Base-by-base conservation (phyloP, 2,329 filamentous ascomycete genomes). In the Catunica adiposa region DNA sequence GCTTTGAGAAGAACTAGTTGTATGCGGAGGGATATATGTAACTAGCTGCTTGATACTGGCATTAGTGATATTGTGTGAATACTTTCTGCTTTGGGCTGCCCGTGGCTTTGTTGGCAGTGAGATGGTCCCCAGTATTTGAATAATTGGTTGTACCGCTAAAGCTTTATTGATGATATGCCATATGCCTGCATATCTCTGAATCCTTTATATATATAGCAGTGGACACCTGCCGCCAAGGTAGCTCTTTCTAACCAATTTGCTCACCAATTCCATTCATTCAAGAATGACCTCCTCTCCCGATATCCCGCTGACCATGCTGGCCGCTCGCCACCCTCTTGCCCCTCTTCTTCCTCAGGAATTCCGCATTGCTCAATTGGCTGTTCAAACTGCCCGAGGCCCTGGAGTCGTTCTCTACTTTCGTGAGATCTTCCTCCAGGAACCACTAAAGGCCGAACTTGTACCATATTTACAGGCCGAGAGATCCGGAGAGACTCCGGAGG, bases 401-500 rank as follows among this genome's bases (percentile, higher is more conserved):
- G 47, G 38, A 15, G 37, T 31, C 25, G 61, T 76, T 38, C 59
- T 70, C 23, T 67, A 64, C 59, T 71, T 70, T 70, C 83, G 85
- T 62, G 72, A 75, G 53, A 77, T 86, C 38, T 82, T 76, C 51
- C 69, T 83, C 5, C 70, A 81, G 44, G 80, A 85, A 60, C 80
- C 81, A 1, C 69, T 72, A 26, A 84, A 83, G 66, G 68, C 68
- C 38, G 71, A 78, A 38, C 71, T 82, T 6, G 63, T 80, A 5
- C 72, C 72, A 1, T 84, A 50, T 31, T 40, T 81, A 62, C 69
- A 84, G 22, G 78, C 77, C 2, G 81, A 84, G 63, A 75, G 82
- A 60, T 69, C 68, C n/a, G 74, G 75, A 2, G 64, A 66, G 20
- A 63, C 73, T 9, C 66, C 74, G 0, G 69, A 70, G 1, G 62